Conservation (phyloP, 805 yeast species). For the Ogataea methylovora region DNA sequence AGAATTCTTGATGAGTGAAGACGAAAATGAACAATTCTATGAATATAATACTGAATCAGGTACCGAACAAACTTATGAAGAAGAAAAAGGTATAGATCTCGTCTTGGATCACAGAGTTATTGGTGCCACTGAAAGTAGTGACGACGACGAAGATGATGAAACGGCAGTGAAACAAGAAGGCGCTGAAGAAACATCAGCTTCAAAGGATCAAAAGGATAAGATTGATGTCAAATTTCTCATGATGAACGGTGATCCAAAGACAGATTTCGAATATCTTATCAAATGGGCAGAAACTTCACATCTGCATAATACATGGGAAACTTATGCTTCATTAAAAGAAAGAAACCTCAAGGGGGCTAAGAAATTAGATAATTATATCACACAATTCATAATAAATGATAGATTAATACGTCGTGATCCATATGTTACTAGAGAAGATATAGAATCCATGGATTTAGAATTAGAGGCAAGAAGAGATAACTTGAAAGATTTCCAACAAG, state of each 20-base stretch:
- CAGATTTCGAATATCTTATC: constrained; percentile 51
- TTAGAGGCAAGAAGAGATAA: constrained; percentile 80
- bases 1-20: constrained; percentile 42
- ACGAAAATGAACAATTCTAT: constrained; percentile 20
- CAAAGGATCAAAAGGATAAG: constrained; percentile 66
- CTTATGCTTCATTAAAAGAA: constrained; percentile 43
- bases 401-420: constrained; percentile 75
- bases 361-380: constrained; percentile 84
- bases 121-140: constrained; percentile 21
- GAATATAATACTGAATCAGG: constrained; percentile 9
- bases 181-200: constrained; percentile 1
- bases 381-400: constrained; percentile 65
- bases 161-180: constrained; percentile 23
- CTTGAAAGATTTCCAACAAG: constrained; percentile 72
- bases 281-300: constrained; percentile 90
- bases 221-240: constrained; percentile 14
- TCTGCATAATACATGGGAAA: constrained; percentile 93
- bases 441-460: constrained; percentile 90
- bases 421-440: constrained; percentile 78
- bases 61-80: constrained; percentile 17
- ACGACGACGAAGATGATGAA: constrained; percentile 25
- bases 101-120: constrained; percentile 49
- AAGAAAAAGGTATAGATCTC: constrained; percentile 23
- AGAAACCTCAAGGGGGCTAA: constrained; percentile 62
- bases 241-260: constrained; percentile 39